These are phyloP conservation scores for Trametes elegans DNA, from an alignment of 768 basidiomycete species.

Conservation along the genomic window DNA sequence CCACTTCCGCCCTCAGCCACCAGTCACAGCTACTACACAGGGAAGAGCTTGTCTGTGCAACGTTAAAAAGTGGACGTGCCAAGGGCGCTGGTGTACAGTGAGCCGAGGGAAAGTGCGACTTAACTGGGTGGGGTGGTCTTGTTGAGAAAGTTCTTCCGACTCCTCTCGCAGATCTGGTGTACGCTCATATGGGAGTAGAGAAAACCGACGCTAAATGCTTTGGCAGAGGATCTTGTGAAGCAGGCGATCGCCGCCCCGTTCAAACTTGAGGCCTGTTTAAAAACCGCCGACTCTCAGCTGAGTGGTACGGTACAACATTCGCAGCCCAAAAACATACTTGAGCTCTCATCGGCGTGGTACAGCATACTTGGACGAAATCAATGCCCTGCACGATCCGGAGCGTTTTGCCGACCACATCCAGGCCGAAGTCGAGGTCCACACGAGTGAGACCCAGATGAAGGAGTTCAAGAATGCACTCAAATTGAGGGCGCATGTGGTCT, in stretches of 20 bases:
- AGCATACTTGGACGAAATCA: constrained; percentile 72
- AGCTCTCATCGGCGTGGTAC: constrained; percentile 2
- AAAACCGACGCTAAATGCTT: too few species aligned
- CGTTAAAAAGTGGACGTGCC: too few species aligned
- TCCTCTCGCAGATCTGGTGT: too few species aligned
- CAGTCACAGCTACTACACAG: too few species aligned
- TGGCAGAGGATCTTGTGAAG: constrained; percentile 64
- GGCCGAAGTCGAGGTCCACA: constrained; percentile 54
- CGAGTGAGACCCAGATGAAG: constrained; percentile 25
- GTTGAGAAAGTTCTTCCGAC: too few species aligned
- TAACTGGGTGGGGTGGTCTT: too few species aligned
- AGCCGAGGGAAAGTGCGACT: too few species aligned
- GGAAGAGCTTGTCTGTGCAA: too few species aligned
- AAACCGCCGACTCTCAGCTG: constrained; percentile 72
- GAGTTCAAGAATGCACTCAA: constrained; percentile 8
- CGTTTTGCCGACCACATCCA: constrained; percentile 59
- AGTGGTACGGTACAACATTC: constrained; percentile 45
- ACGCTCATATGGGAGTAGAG: too few species aligned
- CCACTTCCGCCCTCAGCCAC: too few species aligned
- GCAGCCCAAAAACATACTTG: neutral
- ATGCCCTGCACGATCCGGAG: constrained; percentile 61
- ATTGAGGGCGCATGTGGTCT: constrained; percentile 12
- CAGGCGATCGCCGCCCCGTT: constrained; percentile 65
- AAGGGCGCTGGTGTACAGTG: too few species aligned
- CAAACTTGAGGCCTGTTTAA: constrained; percentile 57